These are phyloP conservation scores for Pseudofabraea citricarpa DNA, from an alignment of 2,329 filamentous ascomycete species.

Conservation along the genomic window DNA sequence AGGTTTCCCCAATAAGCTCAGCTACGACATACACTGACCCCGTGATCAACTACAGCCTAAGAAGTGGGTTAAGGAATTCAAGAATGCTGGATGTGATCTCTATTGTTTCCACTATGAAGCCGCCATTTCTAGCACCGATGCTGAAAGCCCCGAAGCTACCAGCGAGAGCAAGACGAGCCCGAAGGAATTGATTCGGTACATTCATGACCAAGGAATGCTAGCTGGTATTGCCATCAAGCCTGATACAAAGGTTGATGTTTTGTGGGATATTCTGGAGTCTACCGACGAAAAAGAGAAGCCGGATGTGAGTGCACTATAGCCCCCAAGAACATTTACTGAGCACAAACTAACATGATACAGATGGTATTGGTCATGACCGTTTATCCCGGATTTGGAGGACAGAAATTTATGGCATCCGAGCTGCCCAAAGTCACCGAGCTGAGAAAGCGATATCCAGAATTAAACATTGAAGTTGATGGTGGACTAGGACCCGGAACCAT, in stretches of 20 bases:
- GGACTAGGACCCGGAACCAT: conserved; percentile 86
- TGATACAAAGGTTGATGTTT: conserved; percentile 80
- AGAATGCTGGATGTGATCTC: conserved; percentile 90
- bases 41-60: conserved; percentile 69
- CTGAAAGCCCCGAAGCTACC: conserved; percentile 68
- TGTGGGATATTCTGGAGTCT: conserved; percentile 84
- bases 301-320: conserved; percentile 63
- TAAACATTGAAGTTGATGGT: conserved; percentile 97
- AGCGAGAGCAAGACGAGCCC: conserved; percentile 73
- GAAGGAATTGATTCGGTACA: conserved; percentile 80
- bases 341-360: conserved; percentile 39
- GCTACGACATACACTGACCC: conserved; percentile 2
- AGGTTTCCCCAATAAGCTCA: conserved; percentile 15
- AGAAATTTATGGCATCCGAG: conserved; percentile 97
- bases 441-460: conserved; percentile 76
- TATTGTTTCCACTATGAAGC: conserved; percentile 99
- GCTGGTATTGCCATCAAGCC: conserved; percentile 97
- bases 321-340: neutral
- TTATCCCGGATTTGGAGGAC: conserved; percentile 92
- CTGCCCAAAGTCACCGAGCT: conserved; percentile 88
- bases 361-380: conserved; percentile 99
- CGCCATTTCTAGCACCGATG: conserved; percentile 75
- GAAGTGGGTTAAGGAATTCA: conserved; percentile 96
- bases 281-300: conserved; percentile 70
- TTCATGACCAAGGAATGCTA: conserved; percentile 82